Base-by-base conservation (phyloP, 352 stramenopile species). In the Pythium dissimile region DNA sequence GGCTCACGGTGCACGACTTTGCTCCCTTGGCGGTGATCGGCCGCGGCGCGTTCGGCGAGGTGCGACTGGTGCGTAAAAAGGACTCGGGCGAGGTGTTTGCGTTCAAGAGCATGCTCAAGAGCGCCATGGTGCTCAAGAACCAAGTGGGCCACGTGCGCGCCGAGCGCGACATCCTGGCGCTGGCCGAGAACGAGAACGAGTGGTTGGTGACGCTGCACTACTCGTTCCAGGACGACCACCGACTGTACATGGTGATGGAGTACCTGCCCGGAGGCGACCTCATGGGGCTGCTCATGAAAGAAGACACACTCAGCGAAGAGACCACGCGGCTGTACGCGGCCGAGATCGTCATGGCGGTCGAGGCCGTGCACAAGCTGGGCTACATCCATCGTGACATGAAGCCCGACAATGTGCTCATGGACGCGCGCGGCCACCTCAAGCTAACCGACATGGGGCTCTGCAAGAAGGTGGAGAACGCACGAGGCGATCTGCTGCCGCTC, bases 351-450 rank as follows among this genome's bases (percentile, higher is more conserved):
- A 82, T 98, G 66, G 98, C 97, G 11, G 98, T 99, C 58, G 92
- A 97, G 61, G 97, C 88, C 27, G 96, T 99, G 30, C 98, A 99
- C 80, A 88, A 96, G 18, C 69, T 99, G 16, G 97, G 97, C 5
- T 99, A 99, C 69, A 99, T 99, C 66, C 97, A 99, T 72, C 84
- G 97, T 27, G 97, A 99, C 64, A 97, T 99, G 69, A 99, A 99
- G 74, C 89, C 90, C 12, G 91, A 98, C 62, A 98, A 98, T 59
- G 86, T 98, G 55, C 77, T 99, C 28, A 80, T 99, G 24, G 97
- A 99, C 74, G 88, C 88, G 9, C 82, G 97, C 38, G 97, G 98
- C 27, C 97, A 99, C 73, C 83, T 99, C 44, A 99, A 99, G 78
- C 88, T 99, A 39, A 99, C 97, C 5, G 97, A 99, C 79, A 75